Base-by-base conservation (phyloP, 2,329 filamentous ascomycete species). In the Acarospora socialis region DNA sequence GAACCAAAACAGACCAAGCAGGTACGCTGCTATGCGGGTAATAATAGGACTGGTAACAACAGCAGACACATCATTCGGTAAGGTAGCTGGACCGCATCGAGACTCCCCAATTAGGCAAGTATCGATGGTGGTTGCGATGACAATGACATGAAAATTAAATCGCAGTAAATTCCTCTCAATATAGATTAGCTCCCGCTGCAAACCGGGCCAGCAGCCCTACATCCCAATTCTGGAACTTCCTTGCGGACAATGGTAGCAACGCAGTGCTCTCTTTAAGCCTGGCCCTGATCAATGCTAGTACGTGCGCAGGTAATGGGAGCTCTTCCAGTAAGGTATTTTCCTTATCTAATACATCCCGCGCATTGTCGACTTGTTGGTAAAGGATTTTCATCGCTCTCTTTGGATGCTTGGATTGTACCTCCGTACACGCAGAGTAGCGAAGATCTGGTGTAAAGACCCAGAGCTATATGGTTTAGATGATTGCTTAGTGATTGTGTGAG, bases 331-430 rank as follows among this genome's bases (percentile, higher is more conserved):
- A 35, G 13, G 19, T 29, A 14, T 14, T 32, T n/a, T 38, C 15
- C 8, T 32, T 28, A 15, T 30, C 26, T 4, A 36, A 23, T 10
- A 30, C 16, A n/a, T 36, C 28, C 17, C 21, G 20, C 28, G 34
- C 22, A 15, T 38, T 24, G 7, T 16, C n/a, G 9, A 32, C 19
- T 2, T 16, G 27, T 18, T 35, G 17, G 22, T 43, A 43, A 24
- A 42, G 36, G 4, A 43, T 19, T n/a, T 43, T 43, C 41, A 41
- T 43, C 23, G 39, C 41, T 30, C 33, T 33, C 21, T 34, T 28
- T 2, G 23, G 16, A 10, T n/a, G 15, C 23, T 22, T 9, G 28
- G 27, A 13, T 14, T 19, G 25, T n/a, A n/a, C n/a, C 23, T 23
- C 4, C 19, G 9, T 18, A 16, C 6, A n/a, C 4, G 30, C 34